Base-by-base conservation (phyloP, 148 eudicot genomes). In the Heliosperma pusillum region DNA sequence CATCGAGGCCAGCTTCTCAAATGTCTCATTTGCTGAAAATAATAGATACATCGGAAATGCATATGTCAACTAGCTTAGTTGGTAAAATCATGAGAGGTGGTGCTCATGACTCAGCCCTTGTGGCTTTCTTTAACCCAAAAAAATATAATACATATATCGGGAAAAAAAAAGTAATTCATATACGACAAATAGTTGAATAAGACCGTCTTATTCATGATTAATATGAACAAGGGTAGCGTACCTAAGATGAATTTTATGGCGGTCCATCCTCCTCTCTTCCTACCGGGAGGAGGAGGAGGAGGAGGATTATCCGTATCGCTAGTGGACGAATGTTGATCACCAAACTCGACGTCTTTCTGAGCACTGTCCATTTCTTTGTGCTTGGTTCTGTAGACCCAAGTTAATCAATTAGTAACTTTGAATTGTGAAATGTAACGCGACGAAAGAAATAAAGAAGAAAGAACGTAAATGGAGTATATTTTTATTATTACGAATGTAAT, bases 1-100 rank as follows among this genome's bases (percentile, higher is more conserved):
- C 88, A 91, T 84, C 10, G 97, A 81, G 11, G 92, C 94, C 70
- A 91, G 72, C 76, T 88, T 91, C 82, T 91, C 97, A 66, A 92
- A 89, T 1, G 97, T 79, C 74, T 89, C 94, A 72, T 88, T 89
- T 0, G 87, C 94, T 92, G 75, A 62, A 29, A 53, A 10, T 29
- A 45, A 16, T 19, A 42, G 45, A 0, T n/a, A n/a, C n/a, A n/a
- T n/a, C n/a, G n/a, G n/a, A n/a, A n/a, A n/a, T n/a, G n/a, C n/a
- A n/a, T n/a, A n/a, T n/a, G n/a, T n/a, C n/a, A 42, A 42, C 5
- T 42, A 42, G 9, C 9, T 42, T 42, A 42, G 45, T 42, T 42
- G 45, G 45, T 42, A 42, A 5, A 42, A n/a, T n/a, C n/a, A n/a
- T n/a, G n/a, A n/a, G n/a, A n/a, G n/a, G n/a, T n/a, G n/a, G n/a